Conservation (phyloP, 2,329 filamentous ascomycete genomes). For the Penicillium sp. region DNA sequence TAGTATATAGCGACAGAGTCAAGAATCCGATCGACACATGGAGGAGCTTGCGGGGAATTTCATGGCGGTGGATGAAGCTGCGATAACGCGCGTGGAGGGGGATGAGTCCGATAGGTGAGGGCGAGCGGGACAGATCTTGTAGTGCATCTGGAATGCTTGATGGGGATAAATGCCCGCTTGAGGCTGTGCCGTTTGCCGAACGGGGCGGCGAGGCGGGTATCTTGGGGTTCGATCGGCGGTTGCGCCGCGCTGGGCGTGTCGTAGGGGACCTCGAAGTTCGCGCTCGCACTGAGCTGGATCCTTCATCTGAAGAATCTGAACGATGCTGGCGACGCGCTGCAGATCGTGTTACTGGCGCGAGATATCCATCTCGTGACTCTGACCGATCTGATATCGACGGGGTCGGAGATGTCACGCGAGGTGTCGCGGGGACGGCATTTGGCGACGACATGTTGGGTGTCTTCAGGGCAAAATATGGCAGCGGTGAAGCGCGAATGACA, state of each 20-base stretch:
- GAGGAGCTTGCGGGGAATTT: conserved; percentile 87
- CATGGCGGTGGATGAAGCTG: conserved; percentile 89
- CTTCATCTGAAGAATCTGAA: conserved; percentile 46
- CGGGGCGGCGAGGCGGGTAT: conserved; percentile 38
- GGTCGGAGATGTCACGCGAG: conserved; percentile 85
- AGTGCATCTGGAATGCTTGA: conserved; percentile 64
- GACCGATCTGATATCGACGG: conserved; percentile 60
- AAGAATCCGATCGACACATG: conserved; percentile 97
- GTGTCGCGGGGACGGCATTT: conserved; percentile 67
- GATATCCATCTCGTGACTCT: conserved; percentile 58
- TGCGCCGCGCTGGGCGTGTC: conserved; percentile 16
- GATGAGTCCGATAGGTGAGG: conserved; percentile 88
- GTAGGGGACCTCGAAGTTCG: conserved; percentile 50
- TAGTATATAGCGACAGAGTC: conserved; percentile 78
- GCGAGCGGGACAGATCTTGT: conserved; percentile 85
- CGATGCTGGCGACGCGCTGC: conserved; percentile 56
- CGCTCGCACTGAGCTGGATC: conserved; percentile 51
- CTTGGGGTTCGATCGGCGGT: conserved; percentile 41
- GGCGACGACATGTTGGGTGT: conserved; percentile 42
- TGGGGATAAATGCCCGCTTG: conserved; percentile 40
- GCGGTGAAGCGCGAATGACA: conserved; percentile 32
- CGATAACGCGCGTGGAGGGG: conserved; percentile 92
- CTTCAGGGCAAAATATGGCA: conserved; percentile 48
- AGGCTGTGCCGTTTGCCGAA: conserved; percentile 36
- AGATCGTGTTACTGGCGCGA: conserved; percentile 73